These are phyloP conservation scores for Grammothele lineata DNA, from an alignment of 768 basidiomycete genomes.

Conservation along the genomic window DNA sequence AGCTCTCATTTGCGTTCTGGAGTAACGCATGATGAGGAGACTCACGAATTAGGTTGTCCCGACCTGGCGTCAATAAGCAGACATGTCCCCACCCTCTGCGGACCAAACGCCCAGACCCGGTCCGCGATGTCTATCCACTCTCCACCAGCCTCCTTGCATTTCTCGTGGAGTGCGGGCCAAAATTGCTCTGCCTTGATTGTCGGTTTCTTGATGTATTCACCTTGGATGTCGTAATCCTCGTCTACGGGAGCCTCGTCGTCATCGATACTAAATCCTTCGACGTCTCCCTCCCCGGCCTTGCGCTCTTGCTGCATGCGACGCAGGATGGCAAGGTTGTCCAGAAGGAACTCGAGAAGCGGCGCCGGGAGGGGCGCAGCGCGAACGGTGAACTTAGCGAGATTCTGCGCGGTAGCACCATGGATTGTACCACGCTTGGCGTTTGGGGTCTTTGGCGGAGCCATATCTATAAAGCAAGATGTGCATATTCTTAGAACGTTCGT, in stretches of 20 bases:
- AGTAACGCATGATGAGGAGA: too few species aligned
- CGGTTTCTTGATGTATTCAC: conserved; percentile 56
- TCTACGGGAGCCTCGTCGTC: conserved; percentile 18
- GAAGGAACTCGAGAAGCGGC: conserved; percentile 69
- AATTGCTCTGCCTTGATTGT: conserved; percentile 73
- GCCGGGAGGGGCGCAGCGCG: conserved; percentile 78
- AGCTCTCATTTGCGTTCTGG: too few species aligned
- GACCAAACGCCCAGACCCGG: conserved; percentile 88
- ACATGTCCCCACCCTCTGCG: conserved; percentile 81
- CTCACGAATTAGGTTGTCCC: conserved; percentile 52
- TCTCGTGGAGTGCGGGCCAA: conserved; percentile 64
- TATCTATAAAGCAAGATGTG: too few species aligned
- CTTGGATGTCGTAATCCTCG: conserved; percentile 43
- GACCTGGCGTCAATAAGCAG: conserved; percentile 74
- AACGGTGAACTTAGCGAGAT: conserved; percentile 76
- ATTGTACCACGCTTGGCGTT: conserved; percentile 76
- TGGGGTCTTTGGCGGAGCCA: conserved; percentile 76
- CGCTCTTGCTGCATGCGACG: conserved; percentile 52
- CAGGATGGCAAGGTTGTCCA: conserved; percentile 63
- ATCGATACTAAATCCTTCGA: neutral
- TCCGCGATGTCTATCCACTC: conserved; percentile 79
- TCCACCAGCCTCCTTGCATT: conserved; percentile 60
- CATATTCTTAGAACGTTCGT: too few species aligned
- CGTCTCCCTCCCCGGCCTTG: conserved; percentile 11
- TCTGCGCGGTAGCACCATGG: conserved; percentile 59